Percentiles rank a stretch among this genome's conserved stretches.
Evolutionary conservation across 2,329 filamentous ascomycete genomes (phyloP).

Genomic region (Fusarium abutilonis): DNA sequence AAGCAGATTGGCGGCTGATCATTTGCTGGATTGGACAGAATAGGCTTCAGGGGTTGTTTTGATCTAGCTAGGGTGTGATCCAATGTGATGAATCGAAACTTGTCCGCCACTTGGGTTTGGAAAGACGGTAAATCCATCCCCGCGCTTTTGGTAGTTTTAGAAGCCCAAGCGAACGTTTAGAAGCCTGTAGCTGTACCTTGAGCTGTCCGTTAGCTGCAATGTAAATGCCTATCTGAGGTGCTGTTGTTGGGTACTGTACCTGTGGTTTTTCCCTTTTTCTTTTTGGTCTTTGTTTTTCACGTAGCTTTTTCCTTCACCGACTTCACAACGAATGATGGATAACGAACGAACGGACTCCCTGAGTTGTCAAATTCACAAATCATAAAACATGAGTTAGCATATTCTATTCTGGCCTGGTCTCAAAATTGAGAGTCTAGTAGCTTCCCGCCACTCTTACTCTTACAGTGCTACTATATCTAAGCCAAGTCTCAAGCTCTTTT

Average conservation of each 20-base stretch:
- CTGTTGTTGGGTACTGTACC: neutral
- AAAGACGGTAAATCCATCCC: slow-evolving; percentile 39
- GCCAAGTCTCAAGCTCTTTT: slow-evolving; percentile 9
- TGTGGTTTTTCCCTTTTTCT: neutral
- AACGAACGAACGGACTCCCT: slow-evolving; percentile 17
- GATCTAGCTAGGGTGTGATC: slow-evolving; percentile 24
- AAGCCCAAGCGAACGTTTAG: slow-evolving; percentile 29
- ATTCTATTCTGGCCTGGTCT: too few relatives aligned
- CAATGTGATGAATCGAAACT: slow-evolving; percentile 33
- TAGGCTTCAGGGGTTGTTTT: slow-evolving; percentile 19
- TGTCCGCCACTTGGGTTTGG: slow-evolving; percentile 35
- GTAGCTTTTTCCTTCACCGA: slow-evolving; percentile 45
- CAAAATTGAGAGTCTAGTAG: slow-evolving; percentile 10
- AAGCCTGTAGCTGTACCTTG: slow-evolving; percentile 10
- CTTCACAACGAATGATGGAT: slow-evolving; percentile 46
- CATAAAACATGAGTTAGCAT: slow-evolving; percentile 10
- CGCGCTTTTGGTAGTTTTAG: slow-evolving; percentile 19
- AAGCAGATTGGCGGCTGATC: slow-evolving; percentile 40
- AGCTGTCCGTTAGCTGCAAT: neutral
- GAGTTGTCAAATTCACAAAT: slow-evolving; percentile 35
- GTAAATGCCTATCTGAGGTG: neutral
- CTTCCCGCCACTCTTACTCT: slow-evolving; percentile 31
- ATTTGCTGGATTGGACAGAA: slow-evolving; percentile 34
- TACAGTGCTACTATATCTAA: slow-evolving; percentile 1
- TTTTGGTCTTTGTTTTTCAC: neutral